A percentile compares a stretch with the other conserved stretches of the same genome.
These are phyloP conservation scores for Pezicula carpinea DNA, from an alignment of 2,329 filamentous ascomycete genomes.

Conservation along the genomic window DNA sequence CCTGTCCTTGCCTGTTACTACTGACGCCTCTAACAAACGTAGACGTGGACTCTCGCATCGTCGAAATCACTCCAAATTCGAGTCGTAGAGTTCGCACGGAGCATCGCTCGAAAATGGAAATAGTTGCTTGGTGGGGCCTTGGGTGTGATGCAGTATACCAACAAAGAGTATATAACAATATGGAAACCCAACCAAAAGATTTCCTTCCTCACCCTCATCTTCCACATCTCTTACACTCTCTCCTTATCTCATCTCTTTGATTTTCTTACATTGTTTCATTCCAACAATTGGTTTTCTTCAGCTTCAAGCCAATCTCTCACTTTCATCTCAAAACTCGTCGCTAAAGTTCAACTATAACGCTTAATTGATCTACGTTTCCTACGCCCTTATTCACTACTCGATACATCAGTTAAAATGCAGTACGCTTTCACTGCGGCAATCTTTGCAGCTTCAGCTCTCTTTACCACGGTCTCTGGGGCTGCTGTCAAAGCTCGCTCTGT, in stretches of 20 bases:
- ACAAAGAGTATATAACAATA: not conserved
- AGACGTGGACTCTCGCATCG: too few species aligned
- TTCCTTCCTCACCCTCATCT: not conserved
- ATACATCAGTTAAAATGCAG: not conserved
- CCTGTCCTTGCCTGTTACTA: too few species aligned
- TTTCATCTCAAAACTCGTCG: not conserved
- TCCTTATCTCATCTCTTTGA: not conserved
- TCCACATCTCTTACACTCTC: not conserved
- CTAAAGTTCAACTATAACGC: too few species aligned
- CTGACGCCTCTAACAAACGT: too few species aligned
- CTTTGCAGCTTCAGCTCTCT: constrained; percentile 1
- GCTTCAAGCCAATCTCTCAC: not conserved
- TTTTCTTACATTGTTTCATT: not conserved
- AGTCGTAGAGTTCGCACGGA: too few species aligned
- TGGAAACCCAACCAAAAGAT: not conserved
- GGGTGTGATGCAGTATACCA: not conserved
- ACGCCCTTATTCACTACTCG: not conserved
- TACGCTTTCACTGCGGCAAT: constrained; percentile 1
- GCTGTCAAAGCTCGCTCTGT: not conserved
- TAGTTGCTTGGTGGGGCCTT: not conserved
- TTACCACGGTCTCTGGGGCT: not conserved
- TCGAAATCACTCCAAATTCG: too few species aligned
- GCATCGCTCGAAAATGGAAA: not conserved
- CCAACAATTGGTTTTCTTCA: not conserved
- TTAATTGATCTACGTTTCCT: not conserved